Evolutionary conservation across 208 protist species (phyloP).

Genomic region (Leishmania braziliensis): DNA sequence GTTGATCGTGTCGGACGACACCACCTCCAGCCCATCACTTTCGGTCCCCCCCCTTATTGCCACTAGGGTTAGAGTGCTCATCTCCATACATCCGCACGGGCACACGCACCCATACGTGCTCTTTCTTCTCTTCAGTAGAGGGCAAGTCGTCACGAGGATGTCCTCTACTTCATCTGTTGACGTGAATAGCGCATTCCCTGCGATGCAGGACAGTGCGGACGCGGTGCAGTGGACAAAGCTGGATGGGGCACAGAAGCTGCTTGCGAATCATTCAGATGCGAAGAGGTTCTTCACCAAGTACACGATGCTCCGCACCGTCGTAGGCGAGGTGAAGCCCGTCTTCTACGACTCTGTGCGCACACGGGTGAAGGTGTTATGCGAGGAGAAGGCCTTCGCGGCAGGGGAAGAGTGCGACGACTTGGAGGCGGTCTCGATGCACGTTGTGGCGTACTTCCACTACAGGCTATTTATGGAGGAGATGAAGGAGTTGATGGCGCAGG

Average conservation of each 20-base stretch:
- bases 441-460: slow-evolving; percentile 53
- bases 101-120: slow-evolving; percentile 9
- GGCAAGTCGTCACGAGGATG: neutral
- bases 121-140: neutral
- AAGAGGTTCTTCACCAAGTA: slow-evolving; percentile 32
- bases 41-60: neutral
- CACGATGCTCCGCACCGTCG: slow-evolving; percentile 32
- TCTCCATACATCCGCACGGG: neutral
- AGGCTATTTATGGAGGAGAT: slow-evolving; percentile 30
- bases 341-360: slow-evolving; percentile 32
- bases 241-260: slow-evolving; percentile 25
- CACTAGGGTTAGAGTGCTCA: neutral
- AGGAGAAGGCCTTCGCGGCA: slow-evolving; percentile 20
- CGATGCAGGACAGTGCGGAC: neutral
- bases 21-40: neutral
- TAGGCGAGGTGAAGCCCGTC: slow-evolving; percentile 40
- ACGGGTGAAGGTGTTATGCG: slow-evolving; percentile 32
- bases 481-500: slow-evolving; percentile 28
- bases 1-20: neutral
- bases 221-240: slow-evolving; percentile 26
- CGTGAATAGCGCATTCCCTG: neutral
- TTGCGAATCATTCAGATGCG: slow-evolving; percentile 15
- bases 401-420: slow-evolving; percentile 34
- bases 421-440: slow-evolving; percentile 44
- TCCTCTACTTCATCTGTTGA: neutral